Evolutionary conservation across 1,139 yeast species (phyloP).

Genomic region (Hyphopichia buzzinii): DNA sequence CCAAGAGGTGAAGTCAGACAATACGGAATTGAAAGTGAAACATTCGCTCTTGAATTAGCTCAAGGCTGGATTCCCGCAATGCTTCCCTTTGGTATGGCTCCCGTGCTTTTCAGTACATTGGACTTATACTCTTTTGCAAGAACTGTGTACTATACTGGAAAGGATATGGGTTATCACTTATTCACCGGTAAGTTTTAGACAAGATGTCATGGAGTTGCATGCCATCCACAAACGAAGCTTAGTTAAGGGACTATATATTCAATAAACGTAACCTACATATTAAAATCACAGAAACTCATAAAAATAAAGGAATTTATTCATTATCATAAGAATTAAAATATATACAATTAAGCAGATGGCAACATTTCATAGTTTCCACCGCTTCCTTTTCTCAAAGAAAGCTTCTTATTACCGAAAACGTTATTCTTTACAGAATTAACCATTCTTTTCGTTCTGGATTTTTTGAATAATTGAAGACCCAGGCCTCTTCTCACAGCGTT

Average conservation of each 20-base stretch:
- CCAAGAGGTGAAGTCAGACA: constrained; percentile 74
- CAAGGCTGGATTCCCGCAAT: constrained; percentile 99
- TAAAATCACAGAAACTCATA: no score
- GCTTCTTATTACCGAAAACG: background rate
- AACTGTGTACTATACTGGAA: constrained; percentile 73
- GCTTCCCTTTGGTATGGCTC: constrained; percentile 94
- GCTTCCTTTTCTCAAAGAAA: constrained; percentile 2
- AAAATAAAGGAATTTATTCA: background rate
- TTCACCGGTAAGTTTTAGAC: constrained; percentile 61
- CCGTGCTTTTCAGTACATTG: constrained; percentile 73
- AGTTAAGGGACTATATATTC: no score
- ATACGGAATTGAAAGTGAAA: constrained; percentile 76
- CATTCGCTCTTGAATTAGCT: constrained; percentile 91
- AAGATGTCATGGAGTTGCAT: no score
- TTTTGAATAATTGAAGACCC: background rate
- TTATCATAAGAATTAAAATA: no score
- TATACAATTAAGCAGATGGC: background rate
- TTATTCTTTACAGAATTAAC: constrained; percentile 3
- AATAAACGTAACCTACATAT: no score
- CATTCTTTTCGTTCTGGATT: constrained; percentile 1
- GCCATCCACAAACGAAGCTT: no score
- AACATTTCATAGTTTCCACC: constrained; percentile 4
- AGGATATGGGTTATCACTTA: constrained; percentile 71
- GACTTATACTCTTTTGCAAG: constrained; percentile 67
- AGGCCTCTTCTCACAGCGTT: constrained; percentile 21